These are phyloP conservation scores for Apophysomyces variabilis DNA, from an alignment of 371 early-diverging fungal genomes.

Conservation along the genomic window DNA sequence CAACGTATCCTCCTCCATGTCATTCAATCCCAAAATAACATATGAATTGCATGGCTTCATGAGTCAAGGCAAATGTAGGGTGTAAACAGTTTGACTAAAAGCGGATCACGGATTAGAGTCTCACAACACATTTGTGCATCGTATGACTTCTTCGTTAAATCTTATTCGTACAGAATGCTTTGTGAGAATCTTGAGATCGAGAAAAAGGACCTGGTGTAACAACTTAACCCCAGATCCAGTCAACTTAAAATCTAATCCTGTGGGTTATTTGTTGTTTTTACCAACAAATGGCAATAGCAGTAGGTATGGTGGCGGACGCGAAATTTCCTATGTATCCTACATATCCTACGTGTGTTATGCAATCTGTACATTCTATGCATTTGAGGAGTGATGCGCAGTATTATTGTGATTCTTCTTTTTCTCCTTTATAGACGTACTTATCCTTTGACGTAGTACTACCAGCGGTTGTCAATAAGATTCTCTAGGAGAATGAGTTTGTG, in stretches of 20 bases:
- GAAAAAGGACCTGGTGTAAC: conserved; percentile 6
- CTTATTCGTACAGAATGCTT: not conserved
- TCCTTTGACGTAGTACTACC: too few relatives aligned
- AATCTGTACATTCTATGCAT: not conserved
- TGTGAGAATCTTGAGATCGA: conserved; percentile 6
- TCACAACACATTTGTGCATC: not conserved
- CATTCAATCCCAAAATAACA: too few relatives aligned
- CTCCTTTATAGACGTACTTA: too few relatives aligned
- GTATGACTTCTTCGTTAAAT: not conserved
- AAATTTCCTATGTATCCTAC: too few relatives aligned
- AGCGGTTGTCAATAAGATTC: not conserved
- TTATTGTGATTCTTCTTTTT: too few relatives aligned
- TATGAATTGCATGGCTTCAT: too few relatives aligned
- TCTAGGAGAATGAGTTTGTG: not conserved
- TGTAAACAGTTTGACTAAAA: not conserved
- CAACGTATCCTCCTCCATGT: too few relatives aligned
- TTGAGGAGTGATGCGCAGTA: not conserved
- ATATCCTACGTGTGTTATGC: not conserved
- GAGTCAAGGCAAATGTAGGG: too few relatives aligned
- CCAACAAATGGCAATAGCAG: not conserved
- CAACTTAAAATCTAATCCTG: not conserved
- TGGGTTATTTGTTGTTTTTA: not conserved
- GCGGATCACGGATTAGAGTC: not conserved
- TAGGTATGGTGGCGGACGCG: not conserved
- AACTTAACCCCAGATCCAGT: not conserved